Evolutionary conservation across 345 rosid species (phyloP).

Genomic region (Eucalyptus regnans): DNA sequence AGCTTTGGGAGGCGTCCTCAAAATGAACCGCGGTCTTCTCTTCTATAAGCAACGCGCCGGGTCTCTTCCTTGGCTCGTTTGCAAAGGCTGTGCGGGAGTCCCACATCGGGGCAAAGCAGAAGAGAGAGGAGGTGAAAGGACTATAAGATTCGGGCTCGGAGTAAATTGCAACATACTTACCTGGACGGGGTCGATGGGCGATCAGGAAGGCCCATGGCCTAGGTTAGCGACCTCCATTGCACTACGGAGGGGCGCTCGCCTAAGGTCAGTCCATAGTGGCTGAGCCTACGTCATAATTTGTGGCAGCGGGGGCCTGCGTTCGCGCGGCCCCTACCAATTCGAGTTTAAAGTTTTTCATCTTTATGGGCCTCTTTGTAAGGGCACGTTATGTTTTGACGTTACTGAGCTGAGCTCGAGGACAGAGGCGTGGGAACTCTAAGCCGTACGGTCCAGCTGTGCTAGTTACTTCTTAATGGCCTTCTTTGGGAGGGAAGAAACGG

Average conservation of each 20-base stretch:
- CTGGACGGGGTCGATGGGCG: neutral
- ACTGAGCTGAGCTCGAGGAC: no score
- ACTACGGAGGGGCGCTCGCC: neutral
- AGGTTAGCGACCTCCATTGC: neutral
- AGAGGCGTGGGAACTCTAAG: fast-evolving
- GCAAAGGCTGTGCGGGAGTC: neutral
- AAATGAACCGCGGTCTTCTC: neutral
- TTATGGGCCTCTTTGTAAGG: no score
- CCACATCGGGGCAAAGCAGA: neutral
- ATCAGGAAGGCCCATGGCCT: neutral
- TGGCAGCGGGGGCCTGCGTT: neutral
- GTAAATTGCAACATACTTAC: neutral
- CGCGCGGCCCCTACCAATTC: neutral
- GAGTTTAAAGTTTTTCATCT: no score
- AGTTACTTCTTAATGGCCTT: fast-evolving
- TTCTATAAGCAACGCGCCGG: no score
- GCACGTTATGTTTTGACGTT: no score
- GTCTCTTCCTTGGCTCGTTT: no score
- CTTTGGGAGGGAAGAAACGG: no score
- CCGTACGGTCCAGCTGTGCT: fast-evolving
- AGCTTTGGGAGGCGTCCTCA: neutral
- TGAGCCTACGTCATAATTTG: neutral
- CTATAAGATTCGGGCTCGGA: neutral
- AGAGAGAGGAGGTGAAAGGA: neutral
- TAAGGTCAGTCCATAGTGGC: neutral